Percentiles rank a stretch among this genome's conserved stretches.
Evolutionary conservation across 2,329 filamentous ascomycete genomes (phyloP).

Genomic region (Talaromyces verruculosus): DNA sequence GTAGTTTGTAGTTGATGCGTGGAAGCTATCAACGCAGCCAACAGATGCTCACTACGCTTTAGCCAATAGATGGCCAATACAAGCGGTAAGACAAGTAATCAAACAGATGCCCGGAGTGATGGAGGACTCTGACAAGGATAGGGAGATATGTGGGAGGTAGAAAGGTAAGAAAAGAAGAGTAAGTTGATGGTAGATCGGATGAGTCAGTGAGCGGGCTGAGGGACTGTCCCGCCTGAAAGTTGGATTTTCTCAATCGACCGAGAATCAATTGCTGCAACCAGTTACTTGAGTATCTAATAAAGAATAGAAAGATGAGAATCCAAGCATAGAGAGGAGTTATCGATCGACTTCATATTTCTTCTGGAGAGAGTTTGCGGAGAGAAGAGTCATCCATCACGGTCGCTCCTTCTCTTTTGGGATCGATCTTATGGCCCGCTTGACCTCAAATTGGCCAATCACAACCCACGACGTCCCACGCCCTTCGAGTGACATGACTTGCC

Average conservation of each 20-base stretch:
- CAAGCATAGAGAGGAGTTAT: background rate
- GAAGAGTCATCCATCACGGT: background rate
- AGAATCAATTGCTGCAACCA: background rate
- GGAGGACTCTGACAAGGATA: background rate
- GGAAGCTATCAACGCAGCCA: background rate
- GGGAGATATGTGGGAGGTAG: background rate
- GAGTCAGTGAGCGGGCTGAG: slow-evolving; percentile 1
- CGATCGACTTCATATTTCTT: background rate
- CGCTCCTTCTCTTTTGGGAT: background rate
- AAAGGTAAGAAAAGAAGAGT: background rate
- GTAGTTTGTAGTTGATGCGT: background rate
- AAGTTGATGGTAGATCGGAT: slow-evolving; percentile 5
- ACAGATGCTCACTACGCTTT: background rate
- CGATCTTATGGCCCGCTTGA: background rate
- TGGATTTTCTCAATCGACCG: background rate
- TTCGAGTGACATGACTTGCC: slow-evolving; percentile 19
- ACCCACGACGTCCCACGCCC: slow-evolving; percentile 3
- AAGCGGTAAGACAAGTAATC: background rate
- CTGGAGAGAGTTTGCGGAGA: background rate
- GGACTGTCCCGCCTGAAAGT: background rate
- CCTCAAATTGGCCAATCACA: background rate
- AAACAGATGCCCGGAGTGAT: background rate
- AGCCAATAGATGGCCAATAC: background rate
- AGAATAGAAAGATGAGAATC: background rate
- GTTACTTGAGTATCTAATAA: background rate